These are phyloP conservation scores for Polygonum aviculare DNA, from an alignment of 148 eudicot genomes.

Conservation along the genomic window DNA sequence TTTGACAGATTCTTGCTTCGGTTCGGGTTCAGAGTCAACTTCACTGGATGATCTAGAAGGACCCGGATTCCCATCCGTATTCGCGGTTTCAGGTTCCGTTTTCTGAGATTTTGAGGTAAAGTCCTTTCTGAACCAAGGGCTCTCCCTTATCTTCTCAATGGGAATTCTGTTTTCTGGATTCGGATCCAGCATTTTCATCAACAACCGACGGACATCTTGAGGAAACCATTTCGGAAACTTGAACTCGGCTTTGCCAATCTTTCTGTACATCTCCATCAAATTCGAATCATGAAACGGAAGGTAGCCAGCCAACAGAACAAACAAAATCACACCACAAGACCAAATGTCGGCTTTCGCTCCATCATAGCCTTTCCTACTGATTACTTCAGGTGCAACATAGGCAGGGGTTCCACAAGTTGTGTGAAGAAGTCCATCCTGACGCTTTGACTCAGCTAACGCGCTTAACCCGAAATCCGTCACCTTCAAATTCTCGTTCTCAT, in stretches of 20 bases:
- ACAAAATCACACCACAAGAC: conserved; percentile 78
- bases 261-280: conserved; percentile 73
- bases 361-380: conserved; percentile 64
- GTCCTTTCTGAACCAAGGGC: conserved; percentile 45
- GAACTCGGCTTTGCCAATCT: conserved; percentile 59
- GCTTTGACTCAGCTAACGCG: conserved; percentile 57
- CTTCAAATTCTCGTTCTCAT: conserved; percentile 59
- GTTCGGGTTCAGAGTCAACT: conserved; percentile 23
- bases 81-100: conserved; percentile 11
- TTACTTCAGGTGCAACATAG: conserved; percentile 78
- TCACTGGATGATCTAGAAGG: conserved; percentile 16
- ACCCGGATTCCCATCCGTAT: conserved; percentile 27
- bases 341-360: conserved; percentile 75
- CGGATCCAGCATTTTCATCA: conserved; percentile 53
- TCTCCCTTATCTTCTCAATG: conserved; percentile 49
- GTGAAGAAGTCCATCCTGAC: conserved; percentile 71
- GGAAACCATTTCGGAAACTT: conserved; percentile 56
- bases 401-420: conserved; percentile 90
- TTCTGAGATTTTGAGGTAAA: conserved; percentile 22
- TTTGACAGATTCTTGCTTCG: conserved; percentile 23
- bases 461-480: conserved; percentile 80
- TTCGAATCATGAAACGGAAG: conserved; percentile 77
- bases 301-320: conserved; percentile 69
- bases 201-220: conserved; percentile 37
- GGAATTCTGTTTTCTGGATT: conserved; percentile 58